Evolutionary conservation across 2,329 filamentous ascomycete species (phyloP).

Genomic region (Aspergillus sp.): DNA sequence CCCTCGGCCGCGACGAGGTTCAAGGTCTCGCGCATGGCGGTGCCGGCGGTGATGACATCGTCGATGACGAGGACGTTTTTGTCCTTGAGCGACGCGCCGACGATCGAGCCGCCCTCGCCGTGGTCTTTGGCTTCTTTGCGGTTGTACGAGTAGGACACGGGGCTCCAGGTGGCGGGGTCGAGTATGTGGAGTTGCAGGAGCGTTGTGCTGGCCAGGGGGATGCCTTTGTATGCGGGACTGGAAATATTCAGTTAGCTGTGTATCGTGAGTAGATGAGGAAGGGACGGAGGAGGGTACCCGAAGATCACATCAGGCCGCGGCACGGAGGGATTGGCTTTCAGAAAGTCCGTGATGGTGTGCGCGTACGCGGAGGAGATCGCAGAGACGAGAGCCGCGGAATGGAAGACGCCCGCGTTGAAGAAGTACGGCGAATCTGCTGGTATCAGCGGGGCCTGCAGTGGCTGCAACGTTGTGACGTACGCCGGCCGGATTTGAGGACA

Average conservation of each 20-base stretch:
- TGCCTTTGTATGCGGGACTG: constrained; percentile 86
- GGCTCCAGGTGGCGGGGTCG: constrained; percentile 53
- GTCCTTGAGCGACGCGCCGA: constrained; percentile 74
- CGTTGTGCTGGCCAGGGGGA: constrained; percentile 74
- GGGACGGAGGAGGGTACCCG: constrained; percentile 32
- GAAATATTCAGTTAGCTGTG: no score
- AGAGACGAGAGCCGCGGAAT: constrained; percentile 65
- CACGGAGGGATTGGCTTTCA: constrained; percentile 20
- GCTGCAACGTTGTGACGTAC: constrained; percentile 1
- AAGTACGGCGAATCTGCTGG: constrained; percentile 70
- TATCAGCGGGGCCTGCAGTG: neutral
- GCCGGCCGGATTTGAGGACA: constrained; percentile 83
- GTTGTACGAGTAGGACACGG: constrained; percentile 80
- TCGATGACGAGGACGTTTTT: constrained; percentile 86
- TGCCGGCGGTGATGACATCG: constrained; percentile 93
- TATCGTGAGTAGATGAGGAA: neutral
- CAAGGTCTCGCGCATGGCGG: constrained; percentile 86
- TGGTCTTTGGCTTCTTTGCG: constrained; percentile 95
- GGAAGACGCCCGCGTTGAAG: constrained; percentile 91
- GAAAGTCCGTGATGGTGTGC: constrained; percentile 41
- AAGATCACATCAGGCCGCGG: constrained; percentile 76
- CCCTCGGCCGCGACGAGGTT: constrained; percentile 79
- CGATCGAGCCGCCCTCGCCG: constrained; percentile 87
- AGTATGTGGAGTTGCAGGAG: constrained; percentile 65
- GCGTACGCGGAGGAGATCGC: constrained; percentile 78